These are phyloP conservation scores for Candida vaughaniae DNA, from an alignment of 805 yeast genomes.

Conservation along the genomic window DNA sequence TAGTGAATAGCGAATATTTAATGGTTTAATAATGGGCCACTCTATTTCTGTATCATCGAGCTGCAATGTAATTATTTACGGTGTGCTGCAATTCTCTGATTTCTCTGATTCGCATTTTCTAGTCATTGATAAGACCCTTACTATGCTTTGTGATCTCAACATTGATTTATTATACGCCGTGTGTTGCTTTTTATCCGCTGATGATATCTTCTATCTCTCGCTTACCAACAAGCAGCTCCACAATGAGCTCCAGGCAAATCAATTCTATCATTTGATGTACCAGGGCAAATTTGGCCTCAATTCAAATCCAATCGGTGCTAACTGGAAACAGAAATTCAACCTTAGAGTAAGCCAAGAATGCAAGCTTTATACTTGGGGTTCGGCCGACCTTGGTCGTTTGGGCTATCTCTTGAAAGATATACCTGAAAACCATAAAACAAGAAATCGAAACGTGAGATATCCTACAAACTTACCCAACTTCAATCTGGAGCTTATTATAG, in stretches of 20 bases:
- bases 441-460: slow-evolving; percentile 28
- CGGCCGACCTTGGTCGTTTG: slow-evolving; percentile 41
- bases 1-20: too few species aligned
- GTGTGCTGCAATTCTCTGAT: too few species aligned
- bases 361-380: slow-evolving; percentile 53
- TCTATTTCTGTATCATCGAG: too few species aligned
- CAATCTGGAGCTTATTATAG: slow-evolving; percentile 34
- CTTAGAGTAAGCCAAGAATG: slow-evolving; percentile 34
- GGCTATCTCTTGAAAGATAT: slow-evolving; percentile 38
- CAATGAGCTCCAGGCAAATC: slow-evolving; percentile 19
- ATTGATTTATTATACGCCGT: slow-evolving; percentile 5
- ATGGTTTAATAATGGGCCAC: neutral
- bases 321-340: slow-evolving; percentile 52
- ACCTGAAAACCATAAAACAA: slow-evolving; percentile 20
- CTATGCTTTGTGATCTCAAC: slow-evolving; percentile 4
- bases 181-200: slow-evolving; percentile 24
- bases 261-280: slow-evolving; percentile 29
- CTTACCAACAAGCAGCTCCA: slow-evolving; percentile 39
- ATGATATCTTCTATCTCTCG: slow-evolving; percentile 42
- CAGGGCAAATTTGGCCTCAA: slow-evolving; percentile 44
- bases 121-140: too few species aligned
- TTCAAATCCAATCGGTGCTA: slow-evolving; percentile 36
- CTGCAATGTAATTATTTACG: too few species aligned
- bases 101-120: too few species aligned
- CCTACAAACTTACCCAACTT: slow-evolving; percentile 41